These are phyloP conservation scores for Oemleria cerasiformis DNA, from an alignment of 306 rosid genomes.

Conservation along the genomic window DNA sequence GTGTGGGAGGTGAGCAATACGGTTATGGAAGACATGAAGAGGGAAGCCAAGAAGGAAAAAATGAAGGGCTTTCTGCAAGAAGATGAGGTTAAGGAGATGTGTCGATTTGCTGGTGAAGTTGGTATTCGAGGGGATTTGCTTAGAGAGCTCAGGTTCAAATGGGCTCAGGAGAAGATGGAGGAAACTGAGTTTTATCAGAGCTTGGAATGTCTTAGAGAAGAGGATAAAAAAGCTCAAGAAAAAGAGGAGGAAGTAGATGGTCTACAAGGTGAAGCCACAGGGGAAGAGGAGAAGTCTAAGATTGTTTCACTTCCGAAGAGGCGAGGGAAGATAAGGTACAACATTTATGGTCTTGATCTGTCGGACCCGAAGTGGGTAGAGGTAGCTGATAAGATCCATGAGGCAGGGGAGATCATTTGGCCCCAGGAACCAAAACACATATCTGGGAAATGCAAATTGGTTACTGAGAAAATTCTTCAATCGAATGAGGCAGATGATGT, in stretches of 20 bases:
- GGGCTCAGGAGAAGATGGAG: slow-evolving; percentile 93
- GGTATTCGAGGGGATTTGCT: slow-evolving; percentile 83
- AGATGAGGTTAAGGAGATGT: slow-evolving; percentile 80
- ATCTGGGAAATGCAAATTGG: slow-evolving; percentile 62
- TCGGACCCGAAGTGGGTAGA: slow-evolving; percentile 81
- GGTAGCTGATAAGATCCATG: slow-evolving; percentile 68
- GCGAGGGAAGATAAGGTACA: slow-evolving; percentile 68
- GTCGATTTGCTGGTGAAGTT: slow-evolving; percentile 81
- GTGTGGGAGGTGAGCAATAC: slow-evolving; percentile 84
- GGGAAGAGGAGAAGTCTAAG: slow-evolving; percentile 32
- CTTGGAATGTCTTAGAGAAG: slow-evolving; percentile 52
- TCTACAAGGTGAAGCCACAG: slow-evolving; percentile 13
- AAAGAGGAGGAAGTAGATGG: slow-evolving; percentile 17
- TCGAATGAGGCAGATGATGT: slow-evolving; percentile 49
- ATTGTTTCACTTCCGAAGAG: slow-evolving; percentile 75
- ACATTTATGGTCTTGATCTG: slow-evolving; percentile 80
- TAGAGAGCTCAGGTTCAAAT: slow-evolving; percentile 84
- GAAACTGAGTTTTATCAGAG: slow-evolving; percentile 65
- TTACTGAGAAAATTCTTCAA: slow-evolving; percentile 51
- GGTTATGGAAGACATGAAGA: slow-evolving; percentile 78
- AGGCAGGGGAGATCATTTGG: slow-evolving; percentile 57
- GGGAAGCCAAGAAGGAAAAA: slow-evolving; percentile 71
- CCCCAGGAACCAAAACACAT: slow-evolving; percentile 66
- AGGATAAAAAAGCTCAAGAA: slow-evolving; percentile 29
- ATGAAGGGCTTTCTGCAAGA: slow-evolving; percentile 74